Evolutionary conservation across 148 eudicot species (phyloP).

Genomic region (Vaccinium myrtillus): DNA sequence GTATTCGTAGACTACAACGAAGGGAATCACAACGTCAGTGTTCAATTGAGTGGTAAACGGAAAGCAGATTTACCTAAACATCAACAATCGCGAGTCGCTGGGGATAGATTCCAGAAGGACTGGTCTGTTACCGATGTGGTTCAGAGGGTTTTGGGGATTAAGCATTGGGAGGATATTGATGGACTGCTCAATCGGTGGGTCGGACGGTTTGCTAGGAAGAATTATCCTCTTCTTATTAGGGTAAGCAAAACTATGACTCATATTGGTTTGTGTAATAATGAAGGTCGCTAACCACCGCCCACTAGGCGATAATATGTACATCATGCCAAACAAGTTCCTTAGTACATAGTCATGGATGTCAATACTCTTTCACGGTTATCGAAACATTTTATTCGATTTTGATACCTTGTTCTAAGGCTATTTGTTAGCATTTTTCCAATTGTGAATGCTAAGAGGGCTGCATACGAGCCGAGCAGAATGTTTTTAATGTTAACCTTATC

Average conservation of each 20-base stretch:
- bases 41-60: conserved; percentile 57
- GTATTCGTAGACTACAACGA: conserved; percentile 59
- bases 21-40: conserved; percentile 48
- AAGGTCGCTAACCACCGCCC: neutral
- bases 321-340: too few relatives aligned
- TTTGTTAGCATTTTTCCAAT: too few relatives aligned
- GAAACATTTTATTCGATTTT: too few relatives aligned
- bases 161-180: conserved; percentile 55
- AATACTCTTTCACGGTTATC: too few relatives aligned
- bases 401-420: too few relatives aligned
- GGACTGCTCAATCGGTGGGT: conserved; percentile 82
- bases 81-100: conserved; percentile 48
- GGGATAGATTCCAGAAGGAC: conserved; percentile 82
- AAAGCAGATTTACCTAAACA: conserved; percentile 60
- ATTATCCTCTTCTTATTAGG: conserved; percentile 71
- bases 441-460: neutral
- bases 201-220: conserved; percentile 81
- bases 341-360: too few relatives aligned
- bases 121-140: conserved; percentile 74
- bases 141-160: conserved; percentile 39
- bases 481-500: neutral
- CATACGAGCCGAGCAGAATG: neutral
- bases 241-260: conserved; percentile 17
- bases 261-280: neutral
- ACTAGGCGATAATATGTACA: too few relatives aligned